Evolutionary conservation across 1,139 yeast species (phyloP).

Genomic region (Keqinozyma sinolaborantium): DNA sequence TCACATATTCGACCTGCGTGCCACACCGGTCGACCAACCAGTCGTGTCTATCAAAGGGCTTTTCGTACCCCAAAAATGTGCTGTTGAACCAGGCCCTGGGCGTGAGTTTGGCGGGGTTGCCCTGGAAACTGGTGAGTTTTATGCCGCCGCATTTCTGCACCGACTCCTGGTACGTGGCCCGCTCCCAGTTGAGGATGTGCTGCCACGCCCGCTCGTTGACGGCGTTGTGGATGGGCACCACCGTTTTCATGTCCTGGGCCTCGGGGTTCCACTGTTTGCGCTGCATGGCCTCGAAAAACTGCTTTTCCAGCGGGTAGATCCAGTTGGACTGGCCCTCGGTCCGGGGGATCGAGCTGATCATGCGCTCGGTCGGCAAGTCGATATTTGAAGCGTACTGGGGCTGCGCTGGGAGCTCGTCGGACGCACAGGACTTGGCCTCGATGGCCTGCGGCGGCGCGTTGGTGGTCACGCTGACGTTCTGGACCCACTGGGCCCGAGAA

Average conservation of each 20-base stretch:
- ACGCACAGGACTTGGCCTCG: conserved; percentile 47
- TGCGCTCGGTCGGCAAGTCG: conserved; percentile 62
- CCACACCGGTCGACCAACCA: conserved; percentile 94
- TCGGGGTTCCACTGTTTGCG: conserved; percentile 87
- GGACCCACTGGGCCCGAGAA: conserved; percentile 57
- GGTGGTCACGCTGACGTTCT: conserved; percentile 32
- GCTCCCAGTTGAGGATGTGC: conserved; percentile 83
- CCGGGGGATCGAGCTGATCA: conserved; percentile 80
- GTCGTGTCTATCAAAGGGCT: conserved; percentile 95
- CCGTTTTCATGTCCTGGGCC: conserved; percentile 79
- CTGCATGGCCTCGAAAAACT: conserved; percentile 90
- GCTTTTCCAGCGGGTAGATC: conserved; percentile 95
- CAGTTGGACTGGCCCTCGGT: conserved; percentile 65
- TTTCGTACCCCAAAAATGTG: conserved; percentile 56
- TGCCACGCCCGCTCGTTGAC: conserved; percentile 94
- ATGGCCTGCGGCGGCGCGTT: conserved; percentile 31
- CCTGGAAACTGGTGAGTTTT: conserved; percentile 80
- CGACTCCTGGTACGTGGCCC: conserved; percentile 50
- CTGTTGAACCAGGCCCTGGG: conserved; percentile 85
- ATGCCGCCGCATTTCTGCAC: conserved; percentile 70
- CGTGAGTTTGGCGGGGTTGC: conserved; percentile 78
- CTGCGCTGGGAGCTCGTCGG: conserved; percentile 27
- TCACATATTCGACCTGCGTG: conserved; percentile 77
- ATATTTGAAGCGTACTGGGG: conserved; percentile 15
- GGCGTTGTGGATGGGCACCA: conserved; percentile 90